phyloP scores from a whole-genome alignment of 2,329 filamentous ascomycete genomes.

The Capronia americana region DNA sequence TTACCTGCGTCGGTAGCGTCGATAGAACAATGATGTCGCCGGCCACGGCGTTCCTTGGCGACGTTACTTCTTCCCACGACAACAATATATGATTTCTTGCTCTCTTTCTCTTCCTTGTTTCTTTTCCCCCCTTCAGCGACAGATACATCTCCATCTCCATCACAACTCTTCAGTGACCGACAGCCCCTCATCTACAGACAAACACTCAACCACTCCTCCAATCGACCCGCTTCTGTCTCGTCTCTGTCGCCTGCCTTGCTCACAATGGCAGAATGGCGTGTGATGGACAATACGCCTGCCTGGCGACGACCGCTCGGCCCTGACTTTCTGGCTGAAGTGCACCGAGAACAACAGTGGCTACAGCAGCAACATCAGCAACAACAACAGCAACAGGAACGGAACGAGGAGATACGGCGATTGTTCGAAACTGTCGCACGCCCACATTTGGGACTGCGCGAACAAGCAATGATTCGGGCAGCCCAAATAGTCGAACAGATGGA shows the following conservation, averaged over 20 bases:
- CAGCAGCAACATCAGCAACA: too few species aligned
- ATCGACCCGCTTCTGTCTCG: not conserved
- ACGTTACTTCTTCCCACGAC: not conserved
- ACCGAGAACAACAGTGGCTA: too few species aligned
- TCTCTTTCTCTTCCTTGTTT: not conserved
- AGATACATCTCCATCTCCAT: not conserved
- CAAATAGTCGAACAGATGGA: not conserved
- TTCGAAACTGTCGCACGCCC: too few species aligned
- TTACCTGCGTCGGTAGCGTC: constrained; percentile 27
- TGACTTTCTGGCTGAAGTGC: not conserved
- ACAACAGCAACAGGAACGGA: too few species aligned
- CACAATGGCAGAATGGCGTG: not conserved
- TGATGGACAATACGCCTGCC: not conserved
- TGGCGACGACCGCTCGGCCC: not conserved
- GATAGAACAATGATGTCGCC: constrained; percentile 5
- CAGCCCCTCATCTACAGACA: not conserved
- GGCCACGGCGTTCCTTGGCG: not conserved
- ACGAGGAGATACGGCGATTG: too few species aligned
- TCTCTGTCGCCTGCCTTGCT: not conserved
- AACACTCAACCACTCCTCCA: not conserved
- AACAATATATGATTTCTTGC: not conserved
- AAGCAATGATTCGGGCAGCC: not conserved
- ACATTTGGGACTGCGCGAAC: not conserved
- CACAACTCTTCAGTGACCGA: not conserved
- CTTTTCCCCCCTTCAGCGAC: not conserved